Conservation (phyloP, 1,139 yeast species). For the Torulaspora globosa region DNA sequence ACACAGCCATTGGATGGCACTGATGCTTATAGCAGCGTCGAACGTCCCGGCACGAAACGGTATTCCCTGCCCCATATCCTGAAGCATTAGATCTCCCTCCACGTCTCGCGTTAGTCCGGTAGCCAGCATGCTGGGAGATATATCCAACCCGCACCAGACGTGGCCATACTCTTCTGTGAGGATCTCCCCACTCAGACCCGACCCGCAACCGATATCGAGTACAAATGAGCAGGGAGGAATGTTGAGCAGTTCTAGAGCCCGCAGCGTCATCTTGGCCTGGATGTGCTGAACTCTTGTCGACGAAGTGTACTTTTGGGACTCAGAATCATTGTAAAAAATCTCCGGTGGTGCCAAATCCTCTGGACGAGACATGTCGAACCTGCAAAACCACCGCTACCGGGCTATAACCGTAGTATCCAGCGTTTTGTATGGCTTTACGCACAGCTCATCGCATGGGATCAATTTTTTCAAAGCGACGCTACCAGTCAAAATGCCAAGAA, state of each 20-base stretch:
- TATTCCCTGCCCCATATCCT: constrained; percentile 90
- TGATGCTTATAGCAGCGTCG: constrained; percentile 93
- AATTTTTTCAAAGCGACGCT: neutral
- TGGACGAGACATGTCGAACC: constrained; percentile 80
- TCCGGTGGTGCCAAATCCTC: constrained; percentile 98
- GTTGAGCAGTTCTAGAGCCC: constrained; percentile 85
- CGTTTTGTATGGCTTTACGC: neutral
- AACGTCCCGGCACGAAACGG: constrained; percentile 96
- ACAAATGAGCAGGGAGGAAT: constrained; percentile 65
- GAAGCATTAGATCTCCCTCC: constrained; percentile 86
- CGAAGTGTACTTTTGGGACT: constrained; percentile 82
- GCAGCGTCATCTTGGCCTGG: constrained; percentile 93
- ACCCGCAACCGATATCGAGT: constrained; percentile 95
- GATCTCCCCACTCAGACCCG: constrained; percentile 93
- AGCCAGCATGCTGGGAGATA: constrained; percentile 92
- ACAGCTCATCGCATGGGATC: neutral
- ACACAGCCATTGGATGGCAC: constrained; percentile 97
- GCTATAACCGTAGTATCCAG: neutral
- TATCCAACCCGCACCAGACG: constrained; percentile 95
- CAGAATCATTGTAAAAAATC: constrained; percentile 85
- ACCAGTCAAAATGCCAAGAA: neutral
- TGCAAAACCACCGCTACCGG: neutral
- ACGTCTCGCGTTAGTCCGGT: constrained; percentile 88
- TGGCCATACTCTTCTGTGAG: constrained; percentile 84
- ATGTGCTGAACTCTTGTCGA: constrained; percentile 96